These are phyloP conservation scores for Pichia eremophila DNA, from an alignment of 805 yeast genomes.

Conservation along the genomic window DNA sequence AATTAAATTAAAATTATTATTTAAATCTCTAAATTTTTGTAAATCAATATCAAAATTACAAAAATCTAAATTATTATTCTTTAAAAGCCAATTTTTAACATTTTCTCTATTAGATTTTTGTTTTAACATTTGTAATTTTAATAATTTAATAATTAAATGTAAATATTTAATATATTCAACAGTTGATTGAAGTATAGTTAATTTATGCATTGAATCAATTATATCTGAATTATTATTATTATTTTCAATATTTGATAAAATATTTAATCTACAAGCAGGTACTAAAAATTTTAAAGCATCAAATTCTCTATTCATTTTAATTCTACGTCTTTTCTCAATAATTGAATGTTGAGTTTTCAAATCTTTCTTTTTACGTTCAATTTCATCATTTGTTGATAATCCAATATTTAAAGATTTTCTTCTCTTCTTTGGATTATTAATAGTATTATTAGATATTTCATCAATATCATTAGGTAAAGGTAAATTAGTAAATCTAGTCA, in stretches of 20 bases:
- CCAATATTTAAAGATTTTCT: conserved; percentile 18
- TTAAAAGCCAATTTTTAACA: conserved; percentile 21
- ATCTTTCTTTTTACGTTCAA: conserved; percentile 36
- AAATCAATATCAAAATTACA: conserved; percentile 49
- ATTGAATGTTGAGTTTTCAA: conserved; percentile 60
- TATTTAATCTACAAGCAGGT: conserved; percentile 63
- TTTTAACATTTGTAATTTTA: conserved; percentile 34
- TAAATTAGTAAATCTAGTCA: conserved; percentile 19
- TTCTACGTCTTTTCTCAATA: conserved; percentile 70
- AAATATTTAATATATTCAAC: conserved; percentile 71
- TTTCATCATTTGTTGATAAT: conserved; percentile 19
- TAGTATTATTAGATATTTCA: not conserved
- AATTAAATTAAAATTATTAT: conserved; percentile 44
- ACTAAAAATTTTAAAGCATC: conserved; percentile 69
- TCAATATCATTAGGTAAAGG: conserved; percentile 4
- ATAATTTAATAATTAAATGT: conserved; percentile 47
- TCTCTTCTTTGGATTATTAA: conserved; percentile 14
- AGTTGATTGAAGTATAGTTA: conserved; percentile 72
- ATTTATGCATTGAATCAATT: conserved; percentile 52
- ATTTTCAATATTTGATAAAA: conserved; percentile 14
- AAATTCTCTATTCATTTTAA: conserved; percentile 73
- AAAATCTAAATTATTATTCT: conserved; percentile 36
- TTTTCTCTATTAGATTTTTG: conserved; percentile 16
- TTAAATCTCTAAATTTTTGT: conserved; percentile 50
- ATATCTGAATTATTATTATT: conserved; percentile 16